Percentiles rank a stretch among this genome's conserved stretches.
These are phyloP conservation scores for Bipolaris zeicola DNA, from an alignment of 2,329 filamentous ascomycete species.

Conservation along the genomic window DNA sequence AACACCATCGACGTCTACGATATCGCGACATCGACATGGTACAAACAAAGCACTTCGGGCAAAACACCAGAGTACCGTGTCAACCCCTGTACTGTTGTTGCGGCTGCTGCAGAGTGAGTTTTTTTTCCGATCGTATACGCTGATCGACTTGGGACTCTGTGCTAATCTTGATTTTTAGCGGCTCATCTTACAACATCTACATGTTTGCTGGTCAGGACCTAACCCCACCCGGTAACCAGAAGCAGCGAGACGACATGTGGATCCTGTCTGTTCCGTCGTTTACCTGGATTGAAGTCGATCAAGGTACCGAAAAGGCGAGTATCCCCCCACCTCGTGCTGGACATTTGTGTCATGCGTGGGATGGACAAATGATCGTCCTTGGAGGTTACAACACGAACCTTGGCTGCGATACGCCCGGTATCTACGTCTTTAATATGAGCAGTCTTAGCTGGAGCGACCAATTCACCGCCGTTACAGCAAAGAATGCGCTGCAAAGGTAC, in stretches of 20 bases:
- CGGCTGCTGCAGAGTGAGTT: constrained; percentile 66
- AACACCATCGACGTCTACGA: constrained; percentile 82
- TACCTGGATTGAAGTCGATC: constrained; percentile 74
- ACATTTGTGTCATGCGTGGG: constrained; percentile 77
- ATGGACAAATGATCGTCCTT: constrained; percentile 79
- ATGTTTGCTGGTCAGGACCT: constrained; percentile 79
- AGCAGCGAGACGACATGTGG: constrained; percentile 75
- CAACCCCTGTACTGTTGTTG: constrained; percentile 75
- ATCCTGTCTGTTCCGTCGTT: constrained; percentile 80
- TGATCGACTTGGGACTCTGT: background rate
- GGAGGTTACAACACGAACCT: constrained; percentile 70
- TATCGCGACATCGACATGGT: constrained; percentile 72
- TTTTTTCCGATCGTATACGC: too few species aligned
- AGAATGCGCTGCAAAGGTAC: constrained; percentile 52
- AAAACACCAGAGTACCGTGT: constrained; percentile 63
- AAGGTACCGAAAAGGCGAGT: constrained; percentile 40
- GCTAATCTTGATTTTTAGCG: constrained; percentile 47
- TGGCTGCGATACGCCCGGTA: constrained; percentile 69
- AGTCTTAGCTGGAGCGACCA: constrained; percentile 70
- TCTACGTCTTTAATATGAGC: constrained; percentile 79
- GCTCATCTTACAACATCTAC: constrained; percentile 77
- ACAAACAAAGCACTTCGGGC: constrained; percentile 70
- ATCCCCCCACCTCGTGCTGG: constrained; percentile 67
- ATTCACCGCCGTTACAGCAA: constrained; percentile 69
- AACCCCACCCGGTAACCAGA: constrained; percentile 62